Base-by-base conservation (phyloP, 805 yeast genomes). In the Scheffersomyces coipomensis region DNA sequence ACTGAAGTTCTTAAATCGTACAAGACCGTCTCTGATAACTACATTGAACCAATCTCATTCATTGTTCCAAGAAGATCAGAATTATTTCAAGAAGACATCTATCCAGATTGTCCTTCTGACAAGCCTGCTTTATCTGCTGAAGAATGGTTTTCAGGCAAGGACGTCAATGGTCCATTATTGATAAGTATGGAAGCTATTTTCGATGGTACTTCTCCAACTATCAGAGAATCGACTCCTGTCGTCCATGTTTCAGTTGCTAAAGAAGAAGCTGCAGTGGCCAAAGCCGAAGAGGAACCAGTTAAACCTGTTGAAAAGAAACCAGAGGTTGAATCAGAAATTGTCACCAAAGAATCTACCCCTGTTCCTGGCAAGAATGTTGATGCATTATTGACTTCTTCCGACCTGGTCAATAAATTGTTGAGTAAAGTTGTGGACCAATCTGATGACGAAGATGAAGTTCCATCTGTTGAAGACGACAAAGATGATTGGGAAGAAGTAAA, bases 31-130 rank as follows among this genome's bases (percentile, higher is more conserved):
- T 84, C 83, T 49, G 98, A 93, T 64, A 73, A 77, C 38, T 65
- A 78, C 19, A 79, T 93, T 49, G 98, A 93, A 70, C 97, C 97
- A 12, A 76, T 93, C 38, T 86, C 96, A 3, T 93, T 91, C 60
- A 78, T 81, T 51, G 97, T 91, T 42, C 99, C 99, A 49, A 81
- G 98, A 72, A 85, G 89, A 60, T 78, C 96, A 4, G 98, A 93
- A 56, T 81, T 82, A 53, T 91, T 93, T 72, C 97, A 93, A 64
- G 84, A 76, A 32, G 98, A 90, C 52, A 88, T 93, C 36, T 93
- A 83, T 58, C 97, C 97, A 4, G 95, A 86, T 62, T 86, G 91
- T 19, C 93, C 95, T 19, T 81, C 96, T 3, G 75, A 71, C 29
- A 73, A 78, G 52, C 83, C 97, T 3, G 95, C 97, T 0, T 60